Evolutionary conservation across 192 early-diverging fungal species (phyloP).

Genomic region (Coemansia sp.): DNA sequence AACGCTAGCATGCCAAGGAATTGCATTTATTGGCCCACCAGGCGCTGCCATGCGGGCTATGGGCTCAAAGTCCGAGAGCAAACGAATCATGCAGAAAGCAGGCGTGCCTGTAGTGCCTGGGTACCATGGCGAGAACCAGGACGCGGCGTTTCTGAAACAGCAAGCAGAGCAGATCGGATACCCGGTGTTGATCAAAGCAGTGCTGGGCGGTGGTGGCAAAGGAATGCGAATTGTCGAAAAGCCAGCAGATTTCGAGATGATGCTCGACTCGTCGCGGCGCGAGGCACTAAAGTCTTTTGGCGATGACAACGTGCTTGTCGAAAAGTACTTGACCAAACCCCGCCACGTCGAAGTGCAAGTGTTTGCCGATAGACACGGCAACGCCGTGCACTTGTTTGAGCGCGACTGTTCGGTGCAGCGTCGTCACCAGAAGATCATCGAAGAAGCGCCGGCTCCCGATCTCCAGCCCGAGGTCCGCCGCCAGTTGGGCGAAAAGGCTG

Average conservation of each 20-base stretch:
- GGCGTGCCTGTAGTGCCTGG: slow-evolving; percentile 91
- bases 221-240: slow-evolving; percentile 91
- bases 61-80: slow-evolving; percentile 93
- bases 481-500: slow-evolving; percentile 81
- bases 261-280: slow-evolving; percentile 79
- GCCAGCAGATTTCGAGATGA: slow-evolving; percentile 74
- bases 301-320: slow-evolving; percentile 85
- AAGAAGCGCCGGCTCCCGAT: slow-evolving; percentile 92
- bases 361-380: slow-evolving; percentile 85
- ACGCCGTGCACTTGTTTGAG: slow-evolving; percentile 91
- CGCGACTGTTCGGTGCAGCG: slow-evolving; percentile 95
- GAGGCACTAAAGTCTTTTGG: slow-evolving; percentile 92
- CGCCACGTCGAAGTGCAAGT: slow-evolving; percentile 96
- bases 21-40: slow-evolving; percentile 91
- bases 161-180: slow-evolving; percentile 84
- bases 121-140: slow-evolving; percentile 89
- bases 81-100: slow-evolving; percentile 87
- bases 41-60: slow-evolving; percentile 84
- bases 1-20: slow-evolving; percentile 59
- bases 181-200: slow-evolving; percentile 96
- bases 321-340: slow-evolving; percentile 86
- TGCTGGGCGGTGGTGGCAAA: slow-evolving; percentile 96
- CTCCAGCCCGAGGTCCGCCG: slow-evolving; percentile 69
- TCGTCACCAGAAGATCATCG: slow-evolving; percentile 94
- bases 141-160: slow-evolving; percentile 66